These are phyloP conservation scores for Apocynum venetum DNA, from an alignment of 257 asterid genomes.

Conservation along the genomic window DNA sequence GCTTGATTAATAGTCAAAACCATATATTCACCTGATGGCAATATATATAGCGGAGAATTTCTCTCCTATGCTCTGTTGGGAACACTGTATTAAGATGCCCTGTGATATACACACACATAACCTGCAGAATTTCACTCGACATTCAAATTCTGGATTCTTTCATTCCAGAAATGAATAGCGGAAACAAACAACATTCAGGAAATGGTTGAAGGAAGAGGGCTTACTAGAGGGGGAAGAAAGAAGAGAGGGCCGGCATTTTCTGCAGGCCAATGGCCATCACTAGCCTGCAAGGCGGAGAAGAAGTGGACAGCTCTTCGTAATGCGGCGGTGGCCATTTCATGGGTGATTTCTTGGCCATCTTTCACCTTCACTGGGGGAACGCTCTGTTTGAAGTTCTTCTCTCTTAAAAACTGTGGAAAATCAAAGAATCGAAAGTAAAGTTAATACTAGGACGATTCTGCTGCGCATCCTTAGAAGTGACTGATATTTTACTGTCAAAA, in stretches of 20 bases:
- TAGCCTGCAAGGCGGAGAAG: slow-evolving; percentile 77
- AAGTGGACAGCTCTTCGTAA: slow-evolving; percentile 60
- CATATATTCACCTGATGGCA: slow-evolving; percentile 26
- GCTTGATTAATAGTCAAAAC: neutral
- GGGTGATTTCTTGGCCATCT: slow-evolving; percentile 64
- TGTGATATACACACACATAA: slow-evolving; percentile 30
- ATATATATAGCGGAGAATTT: slow-evolving; percentile 35
- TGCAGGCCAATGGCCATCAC: slow-evolving; percentile 90
- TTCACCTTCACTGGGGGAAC: slow-evolving; percentile 62
- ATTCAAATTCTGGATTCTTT: neutral
- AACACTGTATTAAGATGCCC: slow-evolving; percentile 28
- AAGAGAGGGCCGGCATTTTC: slow-evolving; percentile 81
- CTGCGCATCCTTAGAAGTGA: no score
- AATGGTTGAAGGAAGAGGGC: neutral
- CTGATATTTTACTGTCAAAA: no score
- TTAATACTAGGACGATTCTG: no score
- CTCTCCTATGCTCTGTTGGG: slow-evolving; percentile 26
- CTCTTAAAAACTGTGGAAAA: slow-evolving; percentile 50
- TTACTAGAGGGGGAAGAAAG: slow-evolving; percentile 83
- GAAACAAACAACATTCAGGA: neutral
- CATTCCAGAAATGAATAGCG: neutral
- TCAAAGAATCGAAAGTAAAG: neutral
- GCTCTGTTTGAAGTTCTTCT: slow-evolving; percentile 62
- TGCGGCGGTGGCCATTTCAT: slow-evolving; percentile 51
- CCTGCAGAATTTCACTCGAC: slow-evolving; percentile 13